Evolutionary conservation across 1,284 basidiomycete genomes (phyloP).

Genomic region (Wolfiporia cocos): DNA sequence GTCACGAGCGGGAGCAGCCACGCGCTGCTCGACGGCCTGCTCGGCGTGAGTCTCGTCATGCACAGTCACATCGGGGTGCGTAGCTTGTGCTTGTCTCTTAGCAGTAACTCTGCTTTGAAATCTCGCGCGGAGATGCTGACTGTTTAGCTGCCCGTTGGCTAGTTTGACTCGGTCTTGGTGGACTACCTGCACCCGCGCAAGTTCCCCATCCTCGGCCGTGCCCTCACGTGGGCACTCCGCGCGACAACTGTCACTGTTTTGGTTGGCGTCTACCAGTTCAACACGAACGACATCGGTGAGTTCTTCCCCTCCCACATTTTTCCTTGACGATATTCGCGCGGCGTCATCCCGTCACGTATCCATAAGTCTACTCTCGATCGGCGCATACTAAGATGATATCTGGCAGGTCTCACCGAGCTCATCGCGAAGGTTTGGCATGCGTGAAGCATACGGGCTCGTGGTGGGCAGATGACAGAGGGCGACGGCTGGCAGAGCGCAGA

Average conservation of each 20-base stretch:
- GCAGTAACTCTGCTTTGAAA: too few relatives aligned
- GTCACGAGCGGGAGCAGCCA: constrained; percentile 65
- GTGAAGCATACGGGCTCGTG: constrained; percentile 6
- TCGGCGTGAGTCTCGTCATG: constrained; percentile 84
- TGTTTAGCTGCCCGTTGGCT: not conserved
- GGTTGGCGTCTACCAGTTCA: constrained; percentile 94
- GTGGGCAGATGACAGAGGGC: too few relatives aligned
- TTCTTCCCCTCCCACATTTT: not conserved
- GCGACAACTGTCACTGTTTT: constrained; percentile 79
- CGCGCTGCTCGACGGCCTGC: constrained; percentile 84
- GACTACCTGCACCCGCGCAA: constrained; percentile 96
- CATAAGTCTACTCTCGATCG: too few relatives aligned
- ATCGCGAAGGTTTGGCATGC: constrained; percentile 28
- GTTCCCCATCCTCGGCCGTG: constrained; percentile 74
- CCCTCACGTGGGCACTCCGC: constrained; percentile 73
- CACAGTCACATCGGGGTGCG: constrained; percentile 93
- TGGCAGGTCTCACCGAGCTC: constrained; percentile 26
- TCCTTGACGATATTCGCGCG: not conserved
- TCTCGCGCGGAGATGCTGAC: not conserved
- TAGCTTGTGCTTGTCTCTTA: constrained; percentile 7
- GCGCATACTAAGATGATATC: too few relatives aligned
- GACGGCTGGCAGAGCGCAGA: too few relatives aligned
- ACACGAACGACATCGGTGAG: constrained; percentile 94
- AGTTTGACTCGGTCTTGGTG: constrained; percentile 72
- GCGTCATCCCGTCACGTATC: not conserved